Evolutionary conservation across 192 early-diverging fungal genomes (phyloP), one percentile per base, ranked within the genome.

Genomic region (Entomortierella chlamydospora): DNA sequence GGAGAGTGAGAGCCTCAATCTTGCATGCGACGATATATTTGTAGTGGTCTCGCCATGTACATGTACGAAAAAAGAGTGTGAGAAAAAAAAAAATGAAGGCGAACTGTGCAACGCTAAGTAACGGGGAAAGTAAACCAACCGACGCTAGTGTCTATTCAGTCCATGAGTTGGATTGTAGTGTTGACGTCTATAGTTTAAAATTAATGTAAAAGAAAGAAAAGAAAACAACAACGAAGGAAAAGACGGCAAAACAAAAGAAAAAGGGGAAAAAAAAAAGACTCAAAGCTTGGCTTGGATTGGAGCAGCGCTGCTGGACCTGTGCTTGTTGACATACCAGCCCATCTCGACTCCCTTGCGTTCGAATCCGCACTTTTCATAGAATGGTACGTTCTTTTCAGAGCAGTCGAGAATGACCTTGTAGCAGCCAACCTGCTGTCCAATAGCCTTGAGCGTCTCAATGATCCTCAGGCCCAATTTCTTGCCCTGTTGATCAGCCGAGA

Each of bases 361-460:
- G 63, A 95, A 96, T 1, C 93, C 94, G 71, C 93, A 96, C 82
- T 96, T 96, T 68, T 90, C 84, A 68, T 96, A 96, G 64, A 96
- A 96, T 23, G 93, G 92, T 42, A 96, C 86, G 73, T 96, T 96
- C 87, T 95, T 85, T 70, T 85, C 81, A 26, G 89, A 87, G 53
- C 88, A 91, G 69, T 86, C 85, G 10, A 88, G 72, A 51, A 91
- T 89, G 28, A 86, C 88, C 83, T 96, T 96, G 82, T 96, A 96
- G 76, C 93, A 95, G 29, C 93, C 93, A 1, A 84, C 88, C 68
- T 87, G 83, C 23, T 89, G 84, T n/a, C 93, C 93, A 85, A 95
- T 93, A 57, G 89, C 85, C 73, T 93, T 96, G 30, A 96, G 82
- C 5, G 93, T 93, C 73, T 96, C 90, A 64, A 96, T 96, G 55